A percentile compares a stretch with the other conserved stretches of the same genome.
These are phyloP conservation scores for Ruellia speciosa DNA, from an alignment of 305 asterid species.

Conservation along the genomic window DNA sequence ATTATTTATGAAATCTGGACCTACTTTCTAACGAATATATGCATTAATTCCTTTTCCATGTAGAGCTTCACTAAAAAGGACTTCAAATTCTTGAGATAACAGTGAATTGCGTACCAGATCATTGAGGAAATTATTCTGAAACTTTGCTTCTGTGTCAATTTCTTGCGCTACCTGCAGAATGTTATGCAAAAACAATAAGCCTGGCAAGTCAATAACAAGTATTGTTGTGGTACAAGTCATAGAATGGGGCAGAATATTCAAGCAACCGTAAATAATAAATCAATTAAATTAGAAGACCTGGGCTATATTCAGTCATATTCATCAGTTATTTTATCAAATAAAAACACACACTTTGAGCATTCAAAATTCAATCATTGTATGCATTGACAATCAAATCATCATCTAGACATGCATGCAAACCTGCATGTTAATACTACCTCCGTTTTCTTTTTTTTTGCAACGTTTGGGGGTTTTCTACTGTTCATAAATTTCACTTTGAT, in stretches of 20 bases:
- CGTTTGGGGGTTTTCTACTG: no score
- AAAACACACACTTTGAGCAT: not conserved
- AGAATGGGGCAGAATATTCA: not conserved
- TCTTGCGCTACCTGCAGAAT: constrained; percentile 79
- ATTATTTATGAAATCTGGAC: constrained; percentile 1
- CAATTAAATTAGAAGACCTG: not conserved
- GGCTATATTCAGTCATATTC: not conserved
- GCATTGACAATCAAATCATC: not conserved
- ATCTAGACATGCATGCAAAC: no score
- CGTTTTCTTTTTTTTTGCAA: no score
- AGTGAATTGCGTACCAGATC: constrained; percentile 55
- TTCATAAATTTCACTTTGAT: no score
- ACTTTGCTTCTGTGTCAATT: constrained; percentile 61
- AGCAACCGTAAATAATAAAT: not conserved
- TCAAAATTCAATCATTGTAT: not conserved
- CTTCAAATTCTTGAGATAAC: constrained; percentile 6
- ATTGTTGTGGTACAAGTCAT: not conserved
- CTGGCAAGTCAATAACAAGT: constrained; percentile 13
- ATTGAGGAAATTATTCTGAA: constrained; percentile 74
- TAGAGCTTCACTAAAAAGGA: not conserved
- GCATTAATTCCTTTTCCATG: not conserved
- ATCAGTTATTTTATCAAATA: not conserved
- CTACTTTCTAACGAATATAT: not conserved
- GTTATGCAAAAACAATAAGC: constrained; percentile 13
- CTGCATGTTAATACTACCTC: no score